Percentiles rank a stretch among this genome's conserved stretches.
phyloP scores from a whole-genome alignment of 2,329 filamentous ascomycete genomes.

The Sclerotinia spermophila region DNA sequence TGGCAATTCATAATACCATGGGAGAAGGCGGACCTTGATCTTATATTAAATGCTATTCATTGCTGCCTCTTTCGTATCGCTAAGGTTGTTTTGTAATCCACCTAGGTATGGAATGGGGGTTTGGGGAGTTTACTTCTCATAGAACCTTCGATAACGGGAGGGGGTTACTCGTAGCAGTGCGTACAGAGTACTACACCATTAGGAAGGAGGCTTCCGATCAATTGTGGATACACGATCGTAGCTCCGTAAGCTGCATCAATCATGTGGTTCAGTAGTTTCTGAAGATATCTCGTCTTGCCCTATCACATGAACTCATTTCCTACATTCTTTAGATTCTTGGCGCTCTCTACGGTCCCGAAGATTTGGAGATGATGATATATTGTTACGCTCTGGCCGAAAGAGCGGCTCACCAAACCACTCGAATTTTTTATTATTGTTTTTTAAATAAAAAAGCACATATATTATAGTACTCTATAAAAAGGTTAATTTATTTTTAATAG shows the following conservation, averaged over 20 bases:
- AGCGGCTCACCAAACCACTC: too few species aligned
- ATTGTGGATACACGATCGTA: slow-evolving; percentile 5
- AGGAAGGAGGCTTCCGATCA: background rate
- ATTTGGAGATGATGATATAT: background rate
- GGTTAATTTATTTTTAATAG: too few species aligned
- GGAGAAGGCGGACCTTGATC: background rate
- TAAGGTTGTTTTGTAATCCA: background rate
- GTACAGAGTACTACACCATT: background rate
- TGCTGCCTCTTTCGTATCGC: background rate
- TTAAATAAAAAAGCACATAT: too few species aligned
- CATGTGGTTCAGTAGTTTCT: background rate
- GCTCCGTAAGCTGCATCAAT: background rate
- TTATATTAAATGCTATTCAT: background rate
- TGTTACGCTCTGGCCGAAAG: too few species aligned
- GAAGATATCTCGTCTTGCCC: background rate
- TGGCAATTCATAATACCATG: background rate
- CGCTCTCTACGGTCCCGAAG: background rate
- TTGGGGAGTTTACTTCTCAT: background rate
- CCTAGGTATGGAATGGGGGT: background rate
- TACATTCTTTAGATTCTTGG: background rate
- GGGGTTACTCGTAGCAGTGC: background rate
- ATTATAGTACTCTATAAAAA: too few species aligned
- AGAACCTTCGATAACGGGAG: background rate
- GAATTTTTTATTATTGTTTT: too few species aligned
- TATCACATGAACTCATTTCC: background rate